phyloP scores from a whole-genome alignment of 2,329 filamentous ascomycete genomes.

The Scopulariopsis brevicaulis region DNA sequence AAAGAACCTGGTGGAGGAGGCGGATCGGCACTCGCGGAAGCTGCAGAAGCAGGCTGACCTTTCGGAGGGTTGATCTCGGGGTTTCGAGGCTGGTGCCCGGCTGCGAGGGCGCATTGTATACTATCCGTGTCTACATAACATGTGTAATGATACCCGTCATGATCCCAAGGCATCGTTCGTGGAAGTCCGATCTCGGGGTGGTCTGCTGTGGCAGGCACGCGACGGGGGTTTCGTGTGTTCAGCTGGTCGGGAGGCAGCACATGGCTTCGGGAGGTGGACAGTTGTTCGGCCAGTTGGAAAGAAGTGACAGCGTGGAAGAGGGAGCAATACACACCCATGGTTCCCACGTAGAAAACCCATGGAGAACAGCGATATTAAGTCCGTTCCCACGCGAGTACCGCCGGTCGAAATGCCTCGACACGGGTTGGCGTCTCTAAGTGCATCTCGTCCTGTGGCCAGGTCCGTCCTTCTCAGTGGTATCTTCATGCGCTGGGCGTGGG shows the following conservation, averaged over 20 bases:
- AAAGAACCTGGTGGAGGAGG: conserved; percentile 76
- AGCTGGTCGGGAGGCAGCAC: background rate
- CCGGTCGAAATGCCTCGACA: background rate
- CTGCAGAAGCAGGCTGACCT: conserved; percentile 78
- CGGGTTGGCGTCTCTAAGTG: background rate
- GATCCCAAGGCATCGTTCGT: background rate
- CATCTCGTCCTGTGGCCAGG: background rate
- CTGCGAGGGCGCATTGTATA: background rate
- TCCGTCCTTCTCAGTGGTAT: background rate
- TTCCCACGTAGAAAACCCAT: no score
- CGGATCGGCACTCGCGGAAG: conserved; percentile 77
- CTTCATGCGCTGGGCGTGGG: background rate
- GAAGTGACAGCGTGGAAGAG: no score
- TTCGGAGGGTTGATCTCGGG: conserved; percentile 24
- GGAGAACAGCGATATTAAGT: no score
- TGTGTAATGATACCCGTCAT: conserved; percentile 5
- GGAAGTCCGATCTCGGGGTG: background rate
- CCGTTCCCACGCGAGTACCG: no score
- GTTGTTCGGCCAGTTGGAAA: no score
- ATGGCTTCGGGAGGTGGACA: no score
- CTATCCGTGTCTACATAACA: conserved; percentile 3
- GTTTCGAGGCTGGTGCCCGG: background rate
- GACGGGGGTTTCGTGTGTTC: background rate
- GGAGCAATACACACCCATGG: no score
- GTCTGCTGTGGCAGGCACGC: background rate